A percentile compares a stretch with the other conserved stretches of the same genome.
These are phyloP conservation scores for Lipomyces yamadae DNA, from an alignment of 805 yeast genomes.

Conservation along the genomic window DNA sequence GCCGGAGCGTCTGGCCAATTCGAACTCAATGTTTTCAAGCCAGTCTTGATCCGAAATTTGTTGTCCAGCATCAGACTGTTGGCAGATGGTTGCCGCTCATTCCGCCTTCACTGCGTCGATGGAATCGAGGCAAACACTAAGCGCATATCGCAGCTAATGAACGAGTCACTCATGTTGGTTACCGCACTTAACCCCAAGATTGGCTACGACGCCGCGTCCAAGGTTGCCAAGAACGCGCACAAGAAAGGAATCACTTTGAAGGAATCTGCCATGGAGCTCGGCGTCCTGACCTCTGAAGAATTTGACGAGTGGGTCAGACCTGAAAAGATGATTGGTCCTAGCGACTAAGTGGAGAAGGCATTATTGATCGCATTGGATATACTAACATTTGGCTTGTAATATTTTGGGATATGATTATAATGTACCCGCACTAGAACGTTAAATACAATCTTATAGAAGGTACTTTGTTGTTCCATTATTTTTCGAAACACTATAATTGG, in stretches of 20 bases:
- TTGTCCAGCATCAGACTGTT: slow-evolving; percentile 84
- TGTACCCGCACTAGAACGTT: not conserved
- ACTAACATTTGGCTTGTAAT: not conserved
- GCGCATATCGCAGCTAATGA: slow-evolving; percentile 83
- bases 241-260: slow-evolving; percentile 95
- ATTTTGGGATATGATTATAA: not conserved
- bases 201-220: slow-evolving; percentile 96
- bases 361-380: not conserved
- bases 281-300: slow-evolving; percentile 79
- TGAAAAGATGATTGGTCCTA: slow-evolving; percentile 96
- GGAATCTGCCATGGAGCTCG: slow-evolving; percentile 90
- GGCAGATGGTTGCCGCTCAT: slow-evolving; percentile 87
- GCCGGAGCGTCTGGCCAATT: slow-evolving; percentile 99
- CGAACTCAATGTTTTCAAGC: slow-evolving; percentile 96
- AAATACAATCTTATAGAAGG: not conserved
- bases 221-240: slow-evolving; percentile 98
- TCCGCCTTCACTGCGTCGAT: slow-evolving; percentile 92
- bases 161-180: slow-evolving; percentile 96
- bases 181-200: slow-evolving; percentile 98
- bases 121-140: slow-evolving; percentile 89
- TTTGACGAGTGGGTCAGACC: slow-evolving; percentile 98
- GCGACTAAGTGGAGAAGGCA: slow-evolving; percentile 18
- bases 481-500: not conserved
- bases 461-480: not conserved
- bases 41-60: slow-evolving; percentile 89